Percentiles rank a stretch among this genome's conserved stretches.
Evolutionary conservation across 345 rosid species (phyloP).

Genomic region (Brassica carinata): DNA sequence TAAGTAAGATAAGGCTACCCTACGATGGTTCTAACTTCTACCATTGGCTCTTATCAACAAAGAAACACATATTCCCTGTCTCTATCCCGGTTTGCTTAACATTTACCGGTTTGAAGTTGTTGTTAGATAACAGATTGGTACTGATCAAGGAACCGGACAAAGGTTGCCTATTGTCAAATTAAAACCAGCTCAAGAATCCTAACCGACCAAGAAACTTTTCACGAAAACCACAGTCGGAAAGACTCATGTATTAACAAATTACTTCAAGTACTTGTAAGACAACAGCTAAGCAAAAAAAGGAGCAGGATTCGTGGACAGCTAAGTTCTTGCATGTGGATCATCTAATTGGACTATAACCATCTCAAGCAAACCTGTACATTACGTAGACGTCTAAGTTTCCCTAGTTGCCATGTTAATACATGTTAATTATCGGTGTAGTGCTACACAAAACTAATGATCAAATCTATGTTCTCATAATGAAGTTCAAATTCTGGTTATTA

Average conservation of each 20-base stretch:
- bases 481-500: too few species aligned
- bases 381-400: background rate
- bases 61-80: background rate
- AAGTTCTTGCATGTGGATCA: too few species aligned
- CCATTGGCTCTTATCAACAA: background rate
- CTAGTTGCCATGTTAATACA: background rate
- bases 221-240: too few species aligned
- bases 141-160: background rate
- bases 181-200: background rate
- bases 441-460: background rate
- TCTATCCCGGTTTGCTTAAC: background rate
- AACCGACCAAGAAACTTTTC: too few species aligned
- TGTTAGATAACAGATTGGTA: background rate
- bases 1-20: constrained; percentile 58
- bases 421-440: background rate
- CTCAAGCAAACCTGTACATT: background rate
- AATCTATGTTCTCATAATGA: background rate
- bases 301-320: too few species aligned
- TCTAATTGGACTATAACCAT: too few species aligned
- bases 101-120: background rate
- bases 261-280: too few species aligned
- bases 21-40: too few species aligned
- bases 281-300: too few species aligned
- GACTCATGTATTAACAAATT: too few species aligned
- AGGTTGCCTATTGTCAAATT: background rate